These are phyloP conservation scores for Fusarium hostae DNA, from an alignment of 2,329 filamentous ascomycete genomes.

Conservation along the genomic window DNA sequence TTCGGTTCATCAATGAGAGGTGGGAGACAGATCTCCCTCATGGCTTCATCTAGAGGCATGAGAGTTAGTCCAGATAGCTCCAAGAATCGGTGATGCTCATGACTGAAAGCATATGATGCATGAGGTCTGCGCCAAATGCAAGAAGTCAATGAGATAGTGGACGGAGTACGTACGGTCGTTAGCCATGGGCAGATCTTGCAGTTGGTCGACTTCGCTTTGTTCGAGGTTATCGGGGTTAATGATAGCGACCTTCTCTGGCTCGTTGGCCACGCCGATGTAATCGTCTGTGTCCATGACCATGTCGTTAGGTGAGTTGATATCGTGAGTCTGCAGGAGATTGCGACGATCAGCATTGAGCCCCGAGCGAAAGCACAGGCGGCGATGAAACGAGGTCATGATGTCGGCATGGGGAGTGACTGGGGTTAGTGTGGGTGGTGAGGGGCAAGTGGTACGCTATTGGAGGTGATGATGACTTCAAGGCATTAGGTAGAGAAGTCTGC, in stretches of 20 bases:
- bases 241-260: constrained; percentile 63
- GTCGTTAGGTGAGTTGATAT: constrained; percentile 66
- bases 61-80: constrained; percentile 34
- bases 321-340: constrained; percentile 57
- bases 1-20: constrained; percentile 80
- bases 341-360: constrained; percentile 42
- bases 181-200: constrained; percentile 61
- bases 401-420: constrained; percentile 36
- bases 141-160: not conserved
- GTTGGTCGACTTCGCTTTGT: constrained; percentile 57
- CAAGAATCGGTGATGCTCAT: not conserved
- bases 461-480: constrained; percentile 24
- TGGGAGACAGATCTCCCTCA: constrained; percentile 82
- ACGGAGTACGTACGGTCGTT: constrained; percentile 61
- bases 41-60: constrained; percentile 74
- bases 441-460: constrained; percentile 29
- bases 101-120: not conserved
- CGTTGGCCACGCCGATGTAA: constrained; percentile 61
- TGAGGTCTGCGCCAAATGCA: constrained; percentile 1
- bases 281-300: constrained; percentile 68
- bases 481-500: constrained; percentile 23
- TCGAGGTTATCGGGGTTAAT: constrained; percentile 65
- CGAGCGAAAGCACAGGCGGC: constrained; percentile 33
- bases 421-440: constrained; percentile 31
- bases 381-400: constrained; percentile 36